Base-by-base conservation (phyloP, 371 early-diverging fungal genomes). In the Mucor mucedo region DNA sequence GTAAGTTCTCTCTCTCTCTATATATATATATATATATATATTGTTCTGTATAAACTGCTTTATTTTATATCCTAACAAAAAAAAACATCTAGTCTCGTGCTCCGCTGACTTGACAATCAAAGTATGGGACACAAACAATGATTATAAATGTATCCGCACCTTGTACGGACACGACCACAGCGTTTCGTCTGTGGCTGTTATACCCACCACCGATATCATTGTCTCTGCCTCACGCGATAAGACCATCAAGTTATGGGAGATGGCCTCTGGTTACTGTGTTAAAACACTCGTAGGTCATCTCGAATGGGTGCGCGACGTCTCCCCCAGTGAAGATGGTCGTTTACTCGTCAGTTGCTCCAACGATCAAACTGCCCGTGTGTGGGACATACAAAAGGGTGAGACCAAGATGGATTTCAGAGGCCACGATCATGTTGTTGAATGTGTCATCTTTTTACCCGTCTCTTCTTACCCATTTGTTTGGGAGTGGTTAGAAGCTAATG, bases 401-500 rank as follows among this genome's bases (percentile, higher is more conserved):
- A 84, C 86, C 60, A 90, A 89, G 66, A 76, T 75, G 63, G 93
- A 93, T 52, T 75, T 95, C 66, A 84, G 91, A 53, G 97, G 95
- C 13, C 97, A 97, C 71, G 94, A 93, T 13, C 95, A 97, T 69
- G 96, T 97, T n/a, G 91, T 97, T 14, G 98, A 97, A 70, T 90
- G 89, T 54, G 90, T 92, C 0, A 87, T 84, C 5, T 96, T 96
- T 79, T 93, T 87, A 32, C 96, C 97, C 10, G 64, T 70, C 13
- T 75, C 64, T 11, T 80, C 91, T 2, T 86, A 89, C 65, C 80
- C 87, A 30, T 82, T 70, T 58, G 82, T 95, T 50, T 80, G 82
- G 38, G 90, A 91, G 49, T 79, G 94, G 59, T 38, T 59, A 8
- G 59, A 59, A 14, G 39, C 28, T 13, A 59, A 59, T 28, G 59